Conservation (phyloP, 768 basidiomycete genomes). For the Tremella fuciformis region DNA sequence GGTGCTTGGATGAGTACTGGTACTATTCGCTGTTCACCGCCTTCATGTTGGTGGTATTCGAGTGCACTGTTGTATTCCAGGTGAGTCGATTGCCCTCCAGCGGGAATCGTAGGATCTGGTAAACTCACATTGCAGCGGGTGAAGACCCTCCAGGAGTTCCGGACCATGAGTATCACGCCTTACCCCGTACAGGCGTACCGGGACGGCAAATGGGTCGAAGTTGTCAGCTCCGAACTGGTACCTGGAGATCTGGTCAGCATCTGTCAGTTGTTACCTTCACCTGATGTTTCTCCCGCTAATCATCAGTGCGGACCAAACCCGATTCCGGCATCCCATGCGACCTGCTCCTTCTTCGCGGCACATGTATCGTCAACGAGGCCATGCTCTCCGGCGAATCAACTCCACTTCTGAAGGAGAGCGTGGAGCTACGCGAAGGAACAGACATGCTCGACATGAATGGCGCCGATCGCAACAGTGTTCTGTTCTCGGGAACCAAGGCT, state of each 20-base stretch:
- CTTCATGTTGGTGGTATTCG: constrained; percentile 97
- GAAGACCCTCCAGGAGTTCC: constrained; percentile 86
- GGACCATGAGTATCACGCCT: constrained; percentile 92
- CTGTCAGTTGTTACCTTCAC: constrained; percentile 56
- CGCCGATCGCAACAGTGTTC: constrained; percentile 76
- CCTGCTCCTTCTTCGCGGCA: constrained; percentile 83
- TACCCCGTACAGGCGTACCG: constrained; percentile 81
- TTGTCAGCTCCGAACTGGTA: constrained; percentile 81
- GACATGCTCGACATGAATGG: constrained; percentile 83
- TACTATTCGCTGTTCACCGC: constrained; percentile 94
- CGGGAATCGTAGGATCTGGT: neutral
- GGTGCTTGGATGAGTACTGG: constrained; percentile 99
- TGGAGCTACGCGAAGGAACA: constrained; percentile 71
- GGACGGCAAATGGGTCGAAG: constrained; percentile 69
- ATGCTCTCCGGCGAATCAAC: constrained; percentile 99
- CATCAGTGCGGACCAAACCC: constrained; percentile 55
- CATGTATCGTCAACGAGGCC: constrained; percentile 96
- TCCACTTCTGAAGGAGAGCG: constrained; percentile 90
- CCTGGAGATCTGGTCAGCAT: constrained; percentile 88
- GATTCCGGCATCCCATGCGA: constrained; percentile 93
- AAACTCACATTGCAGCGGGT: constrained; percentile 63
- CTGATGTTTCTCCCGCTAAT: neutral
- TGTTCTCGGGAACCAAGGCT: constrained; percentile 97
- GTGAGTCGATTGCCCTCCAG: constrained; percentile 55
- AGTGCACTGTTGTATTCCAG: constrained; percentile 99